Base-by-base conservation (phyloP, 129 eudicot species). In the carrot (Daucus carota) region DNA sequence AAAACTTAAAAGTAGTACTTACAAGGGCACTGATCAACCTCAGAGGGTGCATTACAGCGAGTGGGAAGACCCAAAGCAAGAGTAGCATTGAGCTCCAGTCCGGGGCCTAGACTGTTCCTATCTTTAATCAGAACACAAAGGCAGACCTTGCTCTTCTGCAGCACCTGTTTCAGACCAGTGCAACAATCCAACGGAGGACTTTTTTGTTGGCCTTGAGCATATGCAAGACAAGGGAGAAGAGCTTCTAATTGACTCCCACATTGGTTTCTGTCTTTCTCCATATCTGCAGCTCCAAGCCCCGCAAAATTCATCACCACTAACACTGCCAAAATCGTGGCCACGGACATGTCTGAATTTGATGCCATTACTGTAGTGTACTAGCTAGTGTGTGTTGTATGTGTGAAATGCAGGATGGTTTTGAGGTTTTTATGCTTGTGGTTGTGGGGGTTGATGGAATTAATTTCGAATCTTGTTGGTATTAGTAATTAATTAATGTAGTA, bases 101-200 rank as follows among this genome's bases (percentile, higher is more conserved):
- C 92, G 17, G 89, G 89, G 34, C 73, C 70, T 3, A 92, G 92
- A 46, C 89, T 90, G 72, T 92, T 65, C 2, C 88, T 84, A 52
- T 92, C 92, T 85, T 84, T 92, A 45, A 87, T 40, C 74, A 92
- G 72, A n/a, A 91, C 65, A 74, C 97, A 91, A 6, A 91, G 77
- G 69, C 97, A 91, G 10, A 83, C 70, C 76, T 41, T 75, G 74
- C 81, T 89, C 15, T 80, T 81, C 6, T 81, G 70, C 70, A 92
- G 16, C 8, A 92, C 96, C 45, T 75, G 77, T 36, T 86, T 83
- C 33, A 92, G 77, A 22, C 92, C 92, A 4, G 57, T 45, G 73
- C 97, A 92, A 74, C 97, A 92, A 26, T 84, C 89, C 43, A 60
- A 29, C 36, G 89, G 84, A 16, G 97, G 97, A 26, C 86, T 78